Percentiles rank a stretch among this genome's conserved stretches.
Evolutionary conservation across 805 yeast genomes (phyloP).

Genomic region (Wickerhamomyces hampshirensis): DNA sequence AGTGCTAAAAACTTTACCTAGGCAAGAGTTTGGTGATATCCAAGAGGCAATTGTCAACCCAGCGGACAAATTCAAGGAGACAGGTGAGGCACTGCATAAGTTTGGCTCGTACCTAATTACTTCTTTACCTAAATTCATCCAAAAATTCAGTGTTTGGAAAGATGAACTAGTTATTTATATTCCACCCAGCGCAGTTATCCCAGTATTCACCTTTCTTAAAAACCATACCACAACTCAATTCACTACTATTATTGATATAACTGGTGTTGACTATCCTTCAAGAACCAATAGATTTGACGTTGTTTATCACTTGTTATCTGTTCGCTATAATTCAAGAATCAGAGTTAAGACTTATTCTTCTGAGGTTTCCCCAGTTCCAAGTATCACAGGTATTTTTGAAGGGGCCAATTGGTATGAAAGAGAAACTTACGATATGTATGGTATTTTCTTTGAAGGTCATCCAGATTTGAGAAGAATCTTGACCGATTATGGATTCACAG

Average conservation of each 20-base stretch:
- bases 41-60: constrained; percentile 53
- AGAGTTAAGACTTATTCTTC: constrained; percentile 86
- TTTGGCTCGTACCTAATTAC: constrained; percentile 78
- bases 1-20: not conserved
- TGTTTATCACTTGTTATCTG: constrained; percentile 76
- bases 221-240: constrained; percentile 80
- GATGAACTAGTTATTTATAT: constrained; percentile 76
- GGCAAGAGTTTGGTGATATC: constrained; percentile 18
- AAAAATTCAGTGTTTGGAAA: constrained; percentile 86
- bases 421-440: constrained; percentile 84
- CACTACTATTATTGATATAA: constrained; percentile 73
- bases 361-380: constrained; percentile 78
- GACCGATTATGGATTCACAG: constrained; percentile 91
- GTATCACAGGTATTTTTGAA: constrained; percentile 62
- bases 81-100: constrained; percentile 67
- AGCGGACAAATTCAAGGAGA: constrained; percentile 65
- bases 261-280: constrained; percentile 84
- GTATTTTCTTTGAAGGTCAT: constrained; percentile 83
- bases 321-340: constrained; percentile 80
- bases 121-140: constrained; percentile 75
- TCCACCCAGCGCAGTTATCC: constrained; percentile 71
- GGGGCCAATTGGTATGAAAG: constrained; percentile 92
- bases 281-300: constrained; percentile 83
- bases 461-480: constrained; percentile 86
- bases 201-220: constrained; percentile 63